phyloP scores from a whole-genome alignment of 1,284 basidiomycete genomes.

The Trichosporon ovoides region DNA sequence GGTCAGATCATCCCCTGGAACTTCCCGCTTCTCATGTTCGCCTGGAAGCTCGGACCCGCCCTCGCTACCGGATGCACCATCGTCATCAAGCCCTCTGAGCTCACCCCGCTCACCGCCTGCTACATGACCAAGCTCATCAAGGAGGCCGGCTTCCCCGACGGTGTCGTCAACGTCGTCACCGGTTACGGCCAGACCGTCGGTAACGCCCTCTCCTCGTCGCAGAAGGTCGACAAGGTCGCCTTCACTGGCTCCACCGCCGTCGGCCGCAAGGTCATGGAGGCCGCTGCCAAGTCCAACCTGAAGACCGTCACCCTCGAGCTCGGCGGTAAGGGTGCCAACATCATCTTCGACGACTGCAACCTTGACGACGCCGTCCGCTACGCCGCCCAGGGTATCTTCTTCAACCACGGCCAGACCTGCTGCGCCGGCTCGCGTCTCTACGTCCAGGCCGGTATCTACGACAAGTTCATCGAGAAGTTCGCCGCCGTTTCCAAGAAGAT shows the following conservation, averaged over 20 bases:
- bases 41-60: slow-evolving; percentile 80
- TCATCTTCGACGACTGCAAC: slow-evolving; percentile 53
- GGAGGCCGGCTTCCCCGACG: slow-evolving; percentile 61
- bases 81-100: slow-evolving; percentile 83
- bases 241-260: slow-evolving; percentile 57
- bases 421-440: slow-evolving; percentile 56
- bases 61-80: slow-evolving; percentile 78
- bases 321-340: slow-evolving; percentile 82
- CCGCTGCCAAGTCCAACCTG: slow-evolving; percentile 54
- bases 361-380: slow-evolving; percentile 74
- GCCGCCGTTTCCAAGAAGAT: slow-evolving; percentile 29
- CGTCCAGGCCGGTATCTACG: slow-evolving; percentile 76
- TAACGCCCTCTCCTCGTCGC: slow-evolving; percentile 55
- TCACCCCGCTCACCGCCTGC: slow-evolving; percentile 69
- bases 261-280: slow-evolving; percentile 55
- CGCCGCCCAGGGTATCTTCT: slow-evolving; percentile 71
- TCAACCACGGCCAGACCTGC: slow-evolving; percentile 65
- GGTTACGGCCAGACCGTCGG: slow-evolving; percentile 67
- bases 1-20: slow-evolving; percentile 75
- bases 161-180: slow-evolving; percentile 64
- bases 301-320: slow-evolving; percentile 83
- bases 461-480: slow-evolving; percentile 51
- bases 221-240: slow-evolving; percentile 56
- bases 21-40: slow-evolving; percentile 63
- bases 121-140: slow-evolving; percentile 51